Conservation (phyloP, 2,329 filamentous ascomycete genomes). For the Botrytis galanthina region DNA sequence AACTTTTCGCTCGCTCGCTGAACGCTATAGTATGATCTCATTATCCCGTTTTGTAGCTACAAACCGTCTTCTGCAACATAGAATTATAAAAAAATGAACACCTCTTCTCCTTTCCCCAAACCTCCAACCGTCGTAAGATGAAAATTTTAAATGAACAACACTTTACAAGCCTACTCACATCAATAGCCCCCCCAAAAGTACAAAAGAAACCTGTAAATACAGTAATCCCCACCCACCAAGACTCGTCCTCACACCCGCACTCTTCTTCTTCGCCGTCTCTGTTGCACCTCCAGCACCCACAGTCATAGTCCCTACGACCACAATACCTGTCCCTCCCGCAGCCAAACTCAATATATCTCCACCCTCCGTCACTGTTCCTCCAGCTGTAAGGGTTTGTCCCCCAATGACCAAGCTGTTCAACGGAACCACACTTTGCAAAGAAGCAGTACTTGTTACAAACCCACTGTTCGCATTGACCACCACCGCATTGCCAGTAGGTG, state of each 20-base stretch:
- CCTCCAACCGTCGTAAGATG: not conserved
- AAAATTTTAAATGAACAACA: not conserved
- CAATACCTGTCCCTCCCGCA: slow-evolving; percentile 27
- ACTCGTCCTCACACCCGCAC: slow-evolving; percentile 20
- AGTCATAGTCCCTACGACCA: slow-evolving; percentile 33
- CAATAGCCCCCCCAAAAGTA: not conserved
- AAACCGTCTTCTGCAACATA: not conserved
- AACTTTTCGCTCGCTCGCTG: not conserved
- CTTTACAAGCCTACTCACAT: not conserved
- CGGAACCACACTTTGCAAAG: not conserved
- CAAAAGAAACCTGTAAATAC: slow-evolving; percentile 13
- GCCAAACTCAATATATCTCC: slow-evolving; percentile 34
- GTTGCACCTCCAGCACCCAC: slow-evolving; percentile 26
- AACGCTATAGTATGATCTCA: not conserved
- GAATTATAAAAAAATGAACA: not conserved
- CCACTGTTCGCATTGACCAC: slow-evolving; percentile 23
- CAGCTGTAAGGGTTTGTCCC: slow-evolving; percentile 33
- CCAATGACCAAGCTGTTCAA: slow-evolving; percentile 29
- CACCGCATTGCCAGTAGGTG: slow-evolving; percentile 21
- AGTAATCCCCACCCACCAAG: not conserved
- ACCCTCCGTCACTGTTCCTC: slow-evolving; percentile 34
- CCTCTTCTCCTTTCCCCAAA: not conserved
- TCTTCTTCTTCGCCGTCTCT: slow-evolving; percentile 29
- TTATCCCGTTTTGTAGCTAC: not conserved
- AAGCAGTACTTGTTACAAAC: slow-evolving; percentile 18